phyloP scores from a whole-genome alignment of 192 early-diverging fungal genomes.

The Coemansia furcata region DNA sequence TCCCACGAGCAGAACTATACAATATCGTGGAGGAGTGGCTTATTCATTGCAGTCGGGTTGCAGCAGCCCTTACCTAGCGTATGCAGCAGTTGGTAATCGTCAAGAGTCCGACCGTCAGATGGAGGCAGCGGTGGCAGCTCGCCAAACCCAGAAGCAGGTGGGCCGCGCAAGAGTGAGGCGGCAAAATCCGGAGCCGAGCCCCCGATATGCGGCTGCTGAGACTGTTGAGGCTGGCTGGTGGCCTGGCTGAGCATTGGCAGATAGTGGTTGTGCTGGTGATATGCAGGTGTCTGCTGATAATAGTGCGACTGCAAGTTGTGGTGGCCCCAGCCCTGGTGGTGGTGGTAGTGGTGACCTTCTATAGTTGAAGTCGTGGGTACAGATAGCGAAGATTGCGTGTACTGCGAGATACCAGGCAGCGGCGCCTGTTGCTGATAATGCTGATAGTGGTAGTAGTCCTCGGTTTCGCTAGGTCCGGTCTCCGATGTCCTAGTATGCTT shows the following conservation, averaged over 20 bases:
- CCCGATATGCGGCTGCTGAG: background rate
- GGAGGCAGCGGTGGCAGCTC: slow-evolving; percentile 11
- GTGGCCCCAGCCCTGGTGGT: background rate
- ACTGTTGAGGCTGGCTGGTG: slow-evolving; percentile 7
- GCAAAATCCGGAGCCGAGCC: slow-evolving; percentile 4
- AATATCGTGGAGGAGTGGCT: slow-evolving; percentile 11
- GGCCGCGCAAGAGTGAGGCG: slow-evolving; percentile 5
- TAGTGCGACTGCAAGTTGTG: slow-evolving; percentile 7
- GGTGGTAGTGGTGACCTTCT: slow-evolving; percentile 4
- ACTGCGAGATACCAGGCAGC: background rate
- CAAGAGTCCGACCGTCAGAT: slow-evolving; percentile 42
- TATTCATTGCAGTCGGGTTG: background rate
- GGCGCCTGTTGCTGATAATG: slow-evolving; percentile 4
- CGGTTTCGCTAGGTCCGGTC: background rate
- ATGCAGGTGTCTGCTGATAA: slow-evolving; percentile 6
- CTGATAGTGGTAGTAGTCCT: slow-evolving; percentile 8
- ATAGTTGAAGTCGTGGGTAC: background rate
- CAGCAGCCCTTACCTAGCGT: slow-evolving; percentile 40
- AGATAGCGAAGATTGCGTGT: background rate
- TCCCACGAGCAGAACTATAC: background rate
- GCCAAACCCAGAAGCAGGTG: background rate
- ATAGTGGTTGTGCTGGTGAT: slow-evolving; percentile 9
- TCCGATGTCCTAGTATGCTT: slow-evolving; percentile 27
- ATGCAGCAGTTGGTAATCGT: slow-evolving; percentile 50
- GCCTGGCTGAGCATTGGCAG: slow-evolving; percentile 15